Conservation (phyloP, 2,329 filamentous ascomycete genomes). For the Teratosphaeria epicoccoides region DNA sequence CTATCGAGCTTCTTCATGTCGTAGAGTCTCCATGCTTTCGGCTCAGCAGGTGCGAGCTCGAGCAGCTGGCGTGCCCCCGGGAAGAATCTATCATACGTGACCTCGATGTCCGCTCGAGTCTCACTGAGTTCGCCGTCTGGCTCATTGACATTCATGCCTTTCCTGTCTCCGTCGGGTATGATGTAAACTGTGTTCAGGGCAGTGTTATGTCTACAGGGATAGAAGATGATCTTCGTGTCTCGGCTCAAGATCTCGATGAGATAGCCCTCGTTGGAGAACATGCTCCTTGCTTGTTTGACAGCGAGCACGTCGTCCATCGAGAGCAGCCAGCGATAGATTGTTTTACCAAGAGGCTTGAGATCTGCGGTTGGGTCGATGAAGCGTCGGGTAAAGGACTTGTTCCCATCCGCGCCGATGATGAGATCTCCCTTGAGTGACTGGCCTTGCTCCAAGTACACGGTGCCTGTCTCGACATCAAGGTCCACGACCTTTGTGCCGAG, state of each 20-base stretch:
- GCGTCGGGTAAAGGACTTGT: constrained; percentile 17
- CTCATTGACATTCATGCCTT: background rate
- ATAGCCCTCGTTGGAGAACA: background rate
- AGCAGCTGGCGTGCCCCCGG: background rate
- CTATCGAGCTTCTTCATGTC: constrained; percentile 51
- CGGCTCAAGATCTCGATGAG: background rate
- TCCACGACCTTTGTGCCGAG: constrained; percentile 14
- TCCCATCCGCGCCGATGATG: constrained; percentile 25
- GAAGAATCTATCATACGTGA: background rate
- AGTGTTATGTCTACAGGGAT: background rate
- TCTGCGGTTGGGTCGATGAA: background rate
- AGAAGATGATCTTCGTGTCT: background rate
- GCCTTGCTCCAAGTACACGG: constrained; percentile 19
- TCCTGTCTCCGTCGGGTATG: background rate
- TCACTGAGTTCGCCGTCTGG: background rate
- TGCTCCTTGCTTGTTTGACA: background rate
- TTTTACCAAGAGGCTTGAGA: background rate
- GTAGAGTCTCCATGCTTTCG: constrained; percentile 44
- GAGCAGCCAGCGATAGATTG: background rate
- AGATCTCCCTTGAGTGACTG: constrained; percentile 17
- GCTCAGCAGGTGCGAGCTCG: constrained; percentile 9
- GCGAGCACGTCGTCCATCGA: background rate
- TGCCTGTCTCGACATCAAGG: constrained; percentile 16
- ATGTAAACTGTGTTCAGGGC: background rate
- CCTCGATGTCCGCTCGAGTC: background rate